A percentile compares a stretch with the other conserved stretches of the same genome.
phyloP scores from a whole-genome alignment of 1,284 basidiomycete species.

The Cutaneotrichosporon arboriforme region DNA sequence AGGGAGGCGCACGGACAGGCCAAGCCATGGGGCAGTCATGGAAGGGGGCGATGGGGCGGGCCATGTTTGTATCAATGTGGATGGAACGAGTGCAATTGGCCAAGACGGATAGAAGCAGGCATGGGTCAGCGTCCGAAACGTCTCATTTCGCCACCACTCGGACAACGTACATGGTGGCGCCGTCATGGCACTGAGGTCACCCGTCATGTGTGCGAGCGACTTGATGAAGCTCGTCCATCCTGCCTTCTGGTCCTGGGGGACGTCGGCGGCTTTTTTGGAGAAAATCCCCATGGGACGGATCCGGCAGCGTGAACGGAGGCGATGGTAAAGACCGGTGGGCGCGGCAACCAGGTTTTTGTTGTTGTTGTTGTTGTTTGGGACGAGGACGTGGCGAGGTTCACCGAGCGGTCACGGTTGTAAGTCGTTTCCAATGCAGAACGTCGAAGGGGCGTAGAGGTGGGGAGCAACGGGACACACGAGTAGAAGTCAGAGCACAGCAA shows the following conservation, averaged over 20 bases:
- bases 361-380: no score
- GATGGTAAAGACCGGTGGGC: no score
- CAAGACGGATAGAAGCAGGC: neutral
- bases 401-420: no score
- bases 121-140: neutral
- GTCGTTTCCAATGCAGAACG: no score
- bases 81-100: no score
- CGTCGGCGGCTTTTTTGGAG: constrained; percentile 34
- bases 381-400: no score
- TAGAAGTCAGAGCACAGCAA: no score
- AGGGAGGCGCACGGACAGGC: neutral
- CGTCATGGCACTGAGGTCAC: constrained; percentile 88
- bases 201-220: constrained; percentile 72
- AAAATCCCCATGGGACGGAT: no score
- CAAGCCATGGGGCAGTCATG: neutral
- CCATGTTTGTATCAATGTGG: neutral
- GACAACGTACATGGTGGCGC: constrained; percentile 60
- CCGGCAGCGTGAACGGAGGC: neutral
- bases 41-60: neutral
- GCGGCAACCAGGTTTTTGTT: no score
- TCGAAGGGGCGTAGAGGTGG: no score
- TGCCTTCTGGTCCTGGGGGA: constrained; percentile 48
- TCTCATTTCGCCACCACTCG: neutral
- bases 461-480: no score
- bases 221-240: constrained; percentile 50